These are phyloP conservation scores for Sergeia podlipaevii DNA, from an alignment of 208 protist species.

Conservation along the genomic window DNA sequence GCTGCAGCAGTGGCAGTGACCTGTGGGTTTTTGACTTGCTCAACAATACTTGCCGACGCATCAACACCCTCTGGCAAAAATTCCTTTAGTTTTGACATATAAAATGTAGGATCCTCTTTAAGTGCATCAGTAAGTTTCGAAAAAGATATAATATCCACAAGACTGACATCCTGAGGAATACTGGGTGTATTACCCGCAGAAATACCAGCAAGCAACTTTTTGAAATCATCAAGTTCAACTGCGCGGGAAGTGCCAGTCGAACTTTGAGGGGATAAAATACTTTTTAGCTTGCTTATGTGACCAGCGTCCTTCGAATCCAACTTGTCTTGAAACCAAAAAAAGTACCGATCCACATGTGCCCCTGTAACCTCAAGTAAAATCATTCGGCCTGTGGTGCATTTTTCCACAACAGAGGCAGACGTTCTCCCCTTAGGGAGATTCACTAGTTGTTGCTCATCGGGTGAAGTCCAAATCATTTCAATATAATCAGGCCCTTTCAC, in stretches of 20 bases:
- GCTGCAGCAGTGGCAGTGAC: constrained; percentile 31
- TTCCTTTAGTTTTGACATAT: constrained; percentile 31
- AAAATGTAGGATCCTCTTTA: constrained; percentile 50
- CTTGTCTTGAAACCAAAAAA: constrained; percentile 88
- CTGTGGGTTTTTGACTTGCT: constrained; percentile 66
- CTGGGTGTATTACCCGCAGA: constrained; percentile 24
- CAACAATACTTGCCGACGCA: constrained; percentile 34
- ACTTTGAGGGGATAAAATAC: constrained; percentile 21
- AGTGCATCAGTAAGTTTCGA: constrained; percentile 45
- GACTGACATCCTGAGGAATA: constrained; percentile 9
- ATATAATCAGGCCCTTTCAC: constrained; percentile 15
- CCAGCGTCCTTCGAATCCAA: constrained; percentile 54
- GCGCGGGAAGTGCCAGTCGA: constrained; percentile 1
- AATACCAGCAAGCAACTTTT: constrained; percentile 50
- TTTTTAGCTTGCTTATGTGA: constrained; percentile 44
- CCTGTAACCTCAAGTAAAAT: constrained; percentile 56
- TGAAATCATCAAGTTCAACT: constrained; percentile 47
- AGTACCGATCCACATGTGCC: constrained; percentile 21
- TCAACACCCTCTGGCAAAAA: constrained; percentile 35
- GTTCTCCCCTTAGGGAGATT: constrained; percentile 15
- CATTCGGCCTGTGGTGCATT: constrained; percentile 75
- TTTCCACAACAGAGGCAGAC: constrained; percentile 36
- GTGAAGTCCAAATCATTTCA: constrained; percentile 45
- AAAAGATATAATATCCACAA: constrained; percentile 48
- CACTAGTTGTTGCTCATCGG: constrained; percentile 12